A percentile compares a stretch with the other conserved stretches of the same genome.
Evolutionary conservation across 2,329 filamentous ascomycete genomes (phyloP).

Genomic region (Colletotrichum australisinense): DNA sequence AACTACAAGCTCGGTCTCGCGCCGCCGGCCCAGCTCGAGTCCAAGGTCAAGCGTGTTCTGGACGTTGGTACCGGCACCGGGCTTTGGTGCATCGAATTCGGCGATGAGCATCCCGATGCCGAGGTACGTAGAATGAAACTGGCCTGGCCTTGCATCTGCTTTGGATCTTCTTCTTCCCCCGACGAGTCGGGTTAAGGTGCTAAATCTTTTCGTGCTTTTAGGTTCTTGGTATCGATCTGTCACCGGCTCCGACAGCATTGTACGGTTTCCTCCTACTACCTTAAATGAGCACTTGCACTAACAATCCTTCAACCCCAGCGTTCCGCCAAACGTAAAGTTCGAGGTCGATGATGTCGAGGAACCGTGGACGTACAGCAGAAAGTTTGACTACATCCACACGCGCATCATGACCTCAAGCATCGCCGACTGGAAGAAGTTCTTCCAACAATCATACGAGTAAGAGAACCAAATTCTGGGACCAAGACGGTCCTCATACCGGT

Average conservation of each 20-base stretch:
- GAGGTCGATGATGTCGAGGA: slow-evolving; percentile 45
- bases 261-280: no score
- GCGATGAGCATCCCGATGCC: slow-evolving; percentile 41
- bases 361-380: slow-evolving; percentile 33
- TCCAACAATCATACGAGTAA: slow-evolving; percentile 12
- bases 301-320: not conserved
- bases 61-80: slow-evolving; percentile 26
- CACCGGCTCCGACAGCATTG: slow-evolving; percentile 44
- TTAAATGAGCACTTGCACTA: no score
- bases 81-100: slow-evolving; percentile 30
- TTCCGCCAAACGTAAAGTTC: slow-evolving; percentile 44
- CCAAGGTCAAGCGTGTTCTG: slow-evolving; percentile 37
- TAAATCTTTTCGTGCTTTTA: not conserved
- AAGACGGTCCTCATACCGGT: no score
- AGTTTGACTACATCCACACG: slow-evolving; percentile 48
- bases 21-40: slow-evolving; percentile 36
- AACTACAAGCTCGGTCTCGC: slow-evolving; percentile 43
- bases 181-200: no score
- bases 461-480: no score
- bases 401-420: slow-evolving; percentile 46
- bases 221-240: slow-evolving; percentile 45
- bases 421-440: slow-evolving; percentile 37
- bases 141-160: no score
- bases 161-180: no score
- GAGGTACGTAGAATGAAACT: slow-evolving; percentile 8